Evolutionary conservation across 2,329 filamentous ascomycete species (phyloP), one percentile per base, ranked within the genome.

Genomic region (Colletotrichum theobromicola): DNA sequence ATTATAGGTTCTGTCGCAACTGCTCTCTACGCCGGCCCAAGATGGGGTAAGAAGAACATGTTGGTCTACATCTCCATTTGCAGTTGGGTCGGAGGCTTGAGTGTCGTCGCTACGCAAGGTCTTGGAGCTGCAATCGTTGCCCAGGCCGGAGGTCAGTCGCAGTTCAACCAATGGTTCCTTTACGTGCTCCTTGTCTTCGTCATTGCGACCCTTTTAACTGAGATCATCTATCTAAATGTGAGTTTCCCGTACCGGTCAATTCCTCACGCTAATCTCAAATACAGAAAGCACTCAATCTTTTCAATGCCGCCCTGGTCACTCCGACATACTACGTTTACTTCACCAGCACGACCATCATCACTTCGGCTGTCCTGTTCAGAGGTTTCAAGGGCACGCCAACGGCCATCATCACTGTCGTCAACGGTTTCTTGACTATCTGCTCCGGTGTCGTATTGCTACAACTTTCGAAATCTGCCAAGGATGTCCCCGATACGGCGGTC

Each of bases 291-390:
- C 89, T 98, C 71, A 98, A 99, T 81, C 85, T 99, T 64, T 98
- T 96, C 88, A 98, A 99, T 80, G 97, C 97, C 46, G 96, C 97
- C 9, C 90, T 99, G 77, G 97, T 99, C 74, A 99, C 97, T 0
- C 97, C 97, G 1, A 99, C 97, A 4, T 99, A 99, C 86, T 99
- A 99, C 83, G 97, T 99, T 77, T 96, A 97, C 87, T 99, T 99
- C 83, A 99, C 97, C 50, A 98, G 93, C 79, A 94, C 95, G 7
- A 98, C 97, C 24, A 98, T 99, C 77, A 91, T 98, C 78, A 97
- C 96, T 7, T 98, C 96, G 0, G 94, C 96, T 5, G 93, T 99
- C 61, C 88, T 99, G 4, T 98, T 98, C 84, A 93, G 92, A 76
- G 97, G 97, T 9, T 98, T 99, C 89, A 96, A 98, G 81, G 97